phyloP scores from a whole-genome alignment of 2,329 filamentous ascomycete genomes.

The Aspergillus latus region DNA sequence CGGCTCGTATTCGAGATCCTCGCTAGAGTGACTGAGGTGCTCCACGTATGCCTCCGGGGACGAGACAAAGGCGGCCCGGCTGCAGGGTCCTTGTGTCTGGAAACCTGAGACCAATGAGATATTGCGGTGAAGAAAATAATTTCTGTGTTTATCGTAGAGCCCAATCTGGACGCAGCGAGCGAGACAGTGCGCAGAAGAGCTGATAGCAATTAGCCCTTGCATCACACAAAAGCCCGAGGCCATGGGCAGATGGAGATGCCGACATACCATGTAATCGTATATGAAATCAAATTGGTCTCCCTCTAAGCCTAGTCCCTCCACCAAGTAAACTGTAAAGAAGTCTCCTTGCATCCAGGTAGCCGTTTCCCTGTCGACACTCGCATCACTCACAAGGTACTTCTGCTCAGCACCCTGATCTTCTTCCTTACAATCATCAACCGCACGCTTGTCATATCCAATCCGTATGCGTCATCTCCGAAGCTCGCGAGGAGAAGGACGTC shows the following conservation, averaged over 20 bases:
- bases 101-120: conserved; percentile 70
- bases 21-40: conserved; percentile 69
- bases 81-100: conserved; percentile 67
- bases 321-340: conserved; percentile 19
- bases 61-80: conserved; percentile 71
- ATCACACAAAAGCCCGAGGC: not conserved
- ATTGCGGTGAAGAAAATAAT: conserved; percentile 50
- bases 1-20: conserved; percentile 62
- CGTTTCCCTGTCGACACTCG: conserved; percentile 44
- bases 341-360: conserved; percentile 62
- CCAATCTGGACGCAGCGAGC: conserved; percentile 57
- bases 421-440: conserved; percentile 7
- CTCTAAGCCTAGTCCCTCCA: conserved; percentile 29
- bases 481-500: conserved; percentile 74
- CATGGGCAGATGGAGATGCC: not conserved
- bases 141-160: conserved; percentile 57
- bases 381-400: conserved; percentile 12
- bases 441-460: conserved; percentile 53
- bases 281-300: conserved; percentile 19
- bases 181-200: conserved; percentile 63
- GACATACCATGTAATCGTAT: conserved; percentile 53
- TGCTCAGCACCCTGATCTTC: conserved; percentile 18
- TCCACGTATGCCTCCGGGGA: conserved; percentile 69
- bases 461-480: conserved; percentile 74
- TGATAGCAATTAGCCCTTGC: conserved; percentile 25